phyloP scores from a whole-genome alignment of 495 filamentous ascomycete genomes.

The Xylaria flabelliformis region DNA sequence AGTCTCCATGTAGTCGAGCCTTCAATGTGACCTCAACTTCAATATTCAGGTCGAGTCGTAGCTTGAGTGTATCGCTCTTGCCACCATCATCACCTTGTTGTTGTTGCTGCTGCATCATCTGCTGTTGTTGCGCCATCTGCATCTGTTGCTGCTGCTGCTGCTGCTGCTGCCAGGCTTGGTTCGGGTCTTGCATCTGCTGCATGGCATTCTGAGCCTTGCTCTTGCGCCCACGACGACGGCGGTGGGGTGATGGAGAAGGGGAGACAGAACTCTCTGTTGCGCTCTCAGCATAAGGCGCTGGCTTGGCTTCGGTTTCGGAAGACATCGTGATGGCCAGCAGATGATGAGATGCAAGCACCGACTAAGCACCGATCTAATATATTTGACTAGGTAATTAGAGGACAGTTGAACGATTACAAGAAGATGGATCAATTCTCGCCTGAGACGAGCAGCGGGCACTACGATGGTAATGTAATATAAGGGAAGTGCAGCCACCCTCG shows the following conservation, averaged over 20 bases:
- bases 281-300: slow-evolving; percentile 24
- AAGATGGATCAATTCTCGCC: not conserved
- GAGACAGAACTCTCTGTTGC: slow-evolving; percentile 27
- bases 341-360: not conserved
- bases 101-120: slow-evolving; percentile 32
- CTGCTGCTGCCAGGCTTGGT: slow-evolving; percentile 29
- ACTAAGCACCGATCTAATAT: not conserved
- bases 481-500: not conserved
- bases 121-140: slow-evolving; percentile 37
- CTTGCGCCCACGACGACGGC: slow-evolving; percentile 22
- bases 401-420: not conserved
- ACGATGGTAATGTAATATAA: slow-evolving; percentile 15
- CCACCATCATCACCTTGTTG: slow-evolving; percentile 42
- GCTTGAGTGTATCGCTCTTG: slow-evolving; percentile 67
- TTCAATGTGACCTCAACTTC: slow-evolving; percentile 84
- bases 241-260: slow-evolving; percentile 12
- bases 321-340: slow-evolving; percentile 1
- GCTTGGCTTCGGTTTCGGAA: slow-evolving; percentile 25
- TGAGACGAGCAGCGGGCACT: not conserved
- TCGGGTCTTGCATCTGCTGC: slow-evolving; percentile 22
- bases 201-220: not conserved
- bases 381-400: no score
- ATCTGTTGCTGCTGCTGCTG: slow-evolving; percentile 35
- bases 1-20: slow-evolving; percentile 85
- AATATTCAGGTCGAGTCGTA: slow-evolving; percentile 79